Base-by-base conservation (phyloP, 768 basidiomycete species). In the Exidia glandulosa region DNA sequence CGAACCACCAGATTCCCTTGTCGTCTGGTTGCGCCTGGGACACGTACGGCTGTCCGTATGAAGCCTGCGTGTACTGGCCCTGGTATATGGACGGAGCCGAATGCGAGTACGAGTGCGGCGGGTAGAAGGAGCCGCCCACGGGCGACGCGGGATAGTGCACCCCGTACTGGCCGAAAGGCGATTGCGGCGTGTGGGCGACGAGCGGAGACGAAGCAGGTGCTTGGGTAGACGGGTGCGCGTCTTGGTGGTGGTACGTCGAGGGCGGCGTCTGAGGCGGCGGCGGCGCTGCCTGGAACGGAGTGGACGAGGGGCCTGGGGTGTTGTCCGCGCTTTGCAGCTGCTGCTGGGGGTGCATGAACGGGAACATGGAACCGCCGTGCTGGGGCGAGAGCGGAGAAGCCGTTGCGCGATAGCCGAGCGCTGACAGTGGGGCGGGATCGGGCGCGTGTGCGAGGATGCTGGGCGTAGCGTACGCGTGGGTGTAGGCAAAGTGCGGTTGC, bases 281-380 rank as follows among this genome's bases (percentile, higher is more conserved):
- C 50, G 25, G 50, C 25, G 25, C 16, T 4, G 10, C 14, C 50
- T 27, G 50, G 16, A 10, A 50, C n/a, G 48, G 27, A 25, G 48
- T 10, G 2, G 48, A 79, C 66, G 78, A 79, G 59, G 70, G 74
- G 14, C 64, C 77, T 32, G 78, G 78, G 67, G 70, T 71, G n/a
- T n/a, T n/a, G n/a, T n/a, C n/a, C n/a, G n/a, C n/a, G 3, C 71
- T 77, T 50, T 78, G 76, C 62, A 77, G 78, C 65, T 77, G 59
- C 45, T 9, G 47, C 48, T 31, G 59, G 59, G 47, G 52, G 29
- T 52, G 48, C 9, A n/a, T 16, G 45, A 32, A 58, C 9, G 25
- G 41, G 16, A 25, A 50, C 37, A 27, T 48, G 48, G 48, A 27
- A 47, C 19, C 29, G 25, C 31, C 29, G 32, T 50, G 59, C 59